Evolutionary conservation across 257 asterid genomes (phyloP), one percentile per base, ranked within the genome.

Genomic region (Solanum chilense): DNA sequence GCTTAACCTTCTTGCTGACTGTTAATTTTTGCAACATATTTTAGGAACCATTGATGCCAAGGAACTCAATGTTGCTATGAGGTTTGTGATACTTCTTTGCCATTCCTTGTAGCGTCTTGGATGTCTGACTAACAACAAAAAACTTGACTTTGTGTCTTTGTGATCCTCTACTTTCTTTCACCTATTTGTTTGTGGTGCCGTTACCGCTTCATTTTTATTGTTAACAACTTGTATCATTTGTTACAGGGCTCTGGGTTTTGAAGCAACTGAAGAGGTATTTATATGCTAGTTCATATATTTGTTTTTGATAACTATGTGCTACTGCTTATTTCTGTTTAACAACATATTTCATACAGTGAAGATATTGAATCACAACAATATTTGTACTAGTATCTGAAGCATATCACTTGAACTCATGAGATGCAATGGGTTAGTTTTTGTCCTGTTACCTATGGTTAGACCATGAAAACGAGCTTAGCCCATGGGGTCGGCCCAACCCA

Each of bases 21-120:
- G 23, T 31, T 71, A 87, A 47, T 74, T 66, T 86, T 66, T 80
- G 74, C 81, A 66, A 60, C 88, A 81, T 82, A 3, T 88, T 88
- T 60, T 92, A 97, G 99, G 98, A 86, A 94, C 94, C 80, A 95
- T 97, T 90, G 99, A 94, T 93, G 98, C 98, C 82, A 97, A 94
- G 88, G 98, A 97, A 92, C 91, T 97, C 88, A 97, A 97, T 91
- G 99, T 95, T 90, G 99, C 98, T 62, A 97, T 97, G 99, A 97
- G 99, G 99, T 96, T 45, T 85, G 83, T 71, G 66, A 47, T 33
- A 33, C 47, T 42, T 70, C 21, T 49, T 71, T 85, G 39, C 49
- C 20, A 18, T 85, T 70, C 35, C 42, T 47, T 80, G 18, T 29
- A 47, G 16, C 5, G 6, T 47, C 25, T 42, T 80, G 10, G 27